Base-by-base conservation (phyloP, 306 rosid genomes). In the Nissolia schottii region DNA sequence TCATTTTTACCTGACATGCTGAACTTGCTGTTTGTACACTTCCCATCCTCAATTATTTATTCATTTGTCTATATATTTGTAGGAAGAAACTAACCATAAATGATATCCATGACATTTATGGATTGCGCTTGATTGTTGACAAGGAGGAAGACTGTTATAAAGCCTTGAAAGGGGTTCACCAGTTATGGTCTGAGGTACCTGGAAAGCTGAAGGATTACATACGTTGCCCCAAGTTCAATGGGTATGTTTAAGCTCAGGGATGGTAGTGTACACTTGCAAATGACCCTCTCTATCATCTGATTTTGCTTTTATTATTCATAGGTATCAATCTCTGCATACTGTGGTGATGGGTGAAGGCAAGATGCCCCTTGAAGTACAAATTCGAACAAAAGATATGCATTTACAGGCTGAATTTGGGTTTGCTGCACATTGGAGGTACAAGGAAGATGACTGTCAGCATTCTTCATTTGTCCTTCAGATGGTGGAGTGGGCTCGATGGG, bases 401-500 rank as follows among this genome's bases (percentile, higher is more conserved):
- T 77, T 92, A 82, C 99, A 92, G 78, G 97, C 99, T 2, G 99
- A 95, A 76, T 89, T 85, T 77, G 99, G 99, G 73, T 87, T 95
- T 80, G 99, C 99, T 14, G 97, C 99, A 28, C 99, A 95, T 80
- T 95, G 99, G 99, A 88, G 99, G 58, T 95, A 95, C 81, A 95
- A 95, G 86, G 99, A 95, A 88, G 96, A 95, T 46, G 96, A 95
- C 35, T 81, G 96, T 78, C 89, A 89, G 82, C 97, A 82, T 75
- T 81, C 97, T 20, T 86, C 96, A 5, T 89, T 88, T 80, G 97
- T 91, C 80, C 96, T 95, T 74, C 99, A 91, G 88, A 91, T 91
- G 99, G 93, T 95, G 4, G 99, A 95, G 81, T 95, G 99, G 99
- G 99, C 96, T 48, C 89, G 99, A 62, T 95, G 99, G 99, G 95